Conservation (phyloP, 2,329 filamentous ascomycete species). For the Clonostachys byssicola region DNA sequence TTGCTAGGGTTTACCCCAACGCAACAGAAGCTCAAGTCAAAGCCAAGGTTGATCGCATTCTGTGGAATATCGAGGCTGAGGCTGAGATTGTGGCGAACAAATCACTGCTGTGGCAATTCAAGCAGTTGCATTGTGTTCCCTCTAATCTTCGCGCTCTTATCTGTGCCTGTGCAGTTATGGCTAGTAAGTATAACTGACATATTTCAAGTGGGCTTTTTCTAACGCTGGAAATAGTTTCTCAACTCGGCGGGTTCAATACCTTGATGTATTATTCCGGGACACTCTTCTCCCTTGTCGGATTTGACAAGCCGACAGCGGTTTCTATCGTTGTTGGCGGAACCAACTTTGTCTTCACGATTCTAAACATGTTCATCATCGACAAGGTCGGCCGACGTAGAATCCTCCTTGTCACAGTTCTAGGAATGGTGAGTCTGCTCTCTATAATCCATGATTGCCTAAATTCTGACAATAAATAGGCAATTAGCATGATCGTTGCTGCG, state of each 20-base stretch:
- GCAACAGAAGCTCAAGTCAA: slow-evolving; percentile 34
- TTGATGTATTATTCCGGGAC: slow-evolving; percentile 7
- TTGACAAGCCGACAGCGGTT: slow-evolving; percentile 41
- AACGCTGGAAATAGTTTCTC: slow-evolving; percentile 20
- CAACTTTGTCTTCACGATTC: slow-evolving; percentile 43
- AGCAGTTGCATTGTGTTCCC: slow-evolving; percentile 22
- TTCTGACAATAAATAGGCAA: slow-evolving; percentile 6
- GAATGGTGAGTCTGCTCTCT: slow-evolving; percentile 22
- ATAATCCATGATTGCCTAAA: not conserved
- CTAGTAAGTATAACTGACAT: slow-evolving; percentile 13
- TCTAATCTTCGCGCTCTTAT: slow-evolving; percentile 32
- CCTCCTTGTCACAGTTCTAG: slow-evolving; percentile 34
- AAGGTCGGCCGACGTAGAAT: slow-evolving; percentile 36
- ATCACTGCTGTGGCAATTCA: slow-evolving; percentile 4
- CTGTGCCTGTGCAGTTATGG: slow-evolving; percentile 27
- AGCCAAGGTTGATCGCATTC: slow-evolving; percentile 37
- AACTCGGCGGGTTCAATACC: slow-evolving; percentile 6
- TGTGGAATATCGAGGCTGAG: slow-evolving; percentile 21
- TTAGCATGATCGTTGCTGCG: slow-evolving; percentile 32
- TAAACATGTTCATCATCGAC: slow-evolving; percentile 42
- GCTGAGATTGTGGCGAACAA: slow-evolving; percentile 20
- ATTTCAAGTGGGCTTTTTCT: slow-evolving; percentile 25
- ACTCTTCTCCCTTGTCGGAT: slow-evolving; percentile 33
- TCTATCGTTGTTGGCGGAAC: slow-evolving; percentile 35
- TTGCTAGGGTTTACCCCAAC: slow-evolving; percentile 32